These are phyloP conservation scores for Suhomyces chickasaworum DNA, from an alignment of 1,139 yeast genomes.

Conservation along the genomic window DNA sequence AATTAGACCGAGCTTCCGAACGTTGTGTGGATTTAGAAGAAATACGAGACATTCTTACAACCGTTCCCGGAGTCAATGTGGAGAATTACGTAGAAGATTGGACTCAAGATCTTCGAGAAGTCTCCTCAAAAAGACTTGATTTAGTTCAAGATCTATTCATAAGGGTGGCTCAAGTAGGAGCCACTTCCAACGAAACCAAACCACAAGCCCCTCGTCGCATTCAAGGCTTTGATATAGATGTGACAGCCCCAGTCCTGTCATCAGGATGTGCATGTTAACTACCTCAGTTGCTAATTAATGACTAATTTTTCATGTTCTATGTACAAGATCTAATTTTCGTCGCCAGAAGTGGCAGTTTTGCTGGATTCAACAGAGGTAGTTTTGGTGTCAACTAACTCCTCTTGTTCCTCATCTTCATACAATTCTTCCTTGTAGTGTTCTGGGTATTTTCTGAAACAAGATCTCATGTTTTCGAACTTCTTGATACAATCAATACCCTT, in stretches of 20 bases:
- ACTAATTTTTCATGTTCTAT: constrained; percentile 6
- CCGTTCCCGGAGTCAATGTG: constrained; percentile 27
- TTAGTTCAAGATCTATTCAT: constrained; percentile 43
- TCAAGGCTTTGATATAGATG: constrained; percentile 45
- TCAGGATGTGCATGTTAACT: constrained; percentile 28
- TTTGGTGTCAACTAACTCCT: constrained; percentile 11
- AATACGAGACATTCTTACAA: constrained; percentile 43
- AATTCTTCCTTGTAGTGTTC: constrained; percentile 93
- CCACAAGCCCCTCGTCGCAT: constrained; percentile 22
- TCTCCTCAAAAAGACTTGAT: constrained; percentile 42
- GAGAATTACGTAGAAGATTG: constrained; percentile 43
- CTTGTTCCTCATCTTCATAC: constrained; percentile 64
- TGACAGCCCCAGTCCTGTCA: constrained; percentile 11
- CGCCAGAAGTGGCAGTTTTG: constrained; percentile 4
- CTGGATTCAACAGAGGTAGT: constrained; percentile 12
- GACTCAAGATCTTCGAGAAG: constrained; percentile 46
- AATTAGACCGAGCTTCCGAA: constrained; percentile 43
- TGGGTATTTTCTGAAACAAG: constrained; percentile 91
- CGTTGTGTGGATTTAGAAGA: constrained; percentile 45
- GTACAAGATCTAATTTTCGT: constrained; percentile 9
- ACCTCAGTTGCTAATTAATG: constrained; percentile 3
- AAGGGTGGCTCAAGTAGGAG: constrained; percentile 48
- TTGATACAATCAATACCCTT: constrained; percentile 96
- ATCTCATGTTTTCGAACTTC: constrained; percentile 89
- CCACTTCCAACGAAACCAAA: constrained; percentile 22